Percentiles rank a stretch among this genome's conserved stretches.
Evolutionary conservation across 805 yeast genomes (phyloP).

Genomic region (Hanseniaspora thailandica): DNA sequence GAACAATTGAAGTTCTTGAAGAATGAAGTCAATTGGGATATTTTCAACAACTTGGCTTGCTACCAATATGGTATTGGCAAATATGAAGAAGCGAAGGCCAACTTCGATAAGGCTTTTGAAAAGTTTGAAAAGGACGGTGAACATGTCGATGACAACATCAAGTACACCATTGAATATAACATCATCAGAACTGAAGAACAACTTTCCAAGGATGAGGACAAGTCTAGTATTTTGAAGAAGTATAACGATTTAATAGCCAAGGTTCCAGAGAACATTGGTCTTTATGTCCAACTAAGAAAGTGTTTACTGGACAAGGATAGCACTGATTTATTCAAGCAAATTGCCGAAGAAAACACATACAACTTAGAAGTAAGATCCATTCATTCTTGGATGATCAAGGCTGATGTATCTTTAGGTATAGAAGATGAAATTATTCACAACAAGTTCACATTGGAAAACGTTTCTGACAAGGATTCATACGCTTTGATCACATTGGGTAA

Average conservation of each 20-base stretch:
- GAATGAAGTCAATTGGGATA: conserved; percentile 38
- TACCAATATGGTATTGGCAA: conserved; percentile 59
- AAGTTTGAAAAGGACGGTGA: conserved; percentile 25
- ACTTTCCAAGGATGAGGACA: conserved; percentile 21
- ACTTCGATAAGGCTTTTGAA: conserved; percentile 39
- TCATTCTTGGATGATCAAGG: conserved; percentile 75
- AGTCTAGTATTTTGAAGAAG: conserved; percentile 20
- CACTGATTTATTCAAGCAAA: conserved; percentile 38
- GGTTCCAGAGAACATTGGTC: conserved; percentile 63
- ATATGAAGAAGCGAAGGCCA: conserved; percentile 43
- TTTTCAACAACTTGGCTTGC: conserved; percentile 77
- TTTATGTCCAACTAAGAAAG: conserved; percentile 47
- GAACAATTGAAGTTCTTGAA: conserved; percentile 34
- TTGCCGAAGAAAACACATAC: conserved; percentile 44
- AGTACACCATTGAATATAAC: conserved; percentile 51
- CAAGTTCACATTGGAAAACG: conserved; percentile 69
- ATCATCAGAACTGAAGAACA: conserved; percentile 61
- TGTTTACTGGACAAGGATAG: conserved; percentile 49
- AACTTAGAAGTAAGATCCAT: conserved; percentile 79
- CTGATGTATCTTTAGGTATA: conserved; percentile 39
- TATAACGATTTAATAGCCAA: conserved; percentile 48
- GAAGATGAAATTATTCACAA: conserved; percentile 62
- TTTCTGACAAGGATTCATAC: conserved; percentile 78
- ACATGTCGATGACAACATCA: conserved; percentile 20
- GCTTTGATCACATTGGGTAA: conserved; percentile 86